Evolutionary conservation across 805 yeast species (phyloP).

Genomic region (Lipomyces lipofer): DNA sequence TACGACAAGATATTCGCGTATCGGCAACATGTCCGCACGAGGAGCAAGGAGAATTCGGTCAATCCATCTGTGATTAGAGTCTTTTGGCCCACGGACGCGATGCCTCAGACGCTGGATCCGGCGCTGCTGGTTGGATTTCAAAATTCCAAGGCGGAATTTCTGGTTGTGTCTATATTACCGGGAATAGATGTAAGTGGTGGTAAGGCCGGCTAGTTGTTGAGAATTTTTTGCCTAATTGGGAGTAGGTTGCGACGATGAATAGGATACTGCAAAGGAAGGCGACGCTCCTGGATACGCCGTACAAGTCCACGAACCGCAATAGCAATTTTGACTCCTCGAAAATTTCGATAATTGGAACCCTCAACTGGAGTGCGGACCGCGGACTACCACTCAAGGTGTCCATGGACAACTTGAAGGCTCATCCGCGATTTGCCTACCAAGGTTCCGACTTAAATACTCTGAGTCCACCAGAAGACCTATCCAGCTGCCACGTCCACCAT

Average conservation of each 20-base stretch:
- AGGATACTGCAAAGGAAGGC: not conserved
- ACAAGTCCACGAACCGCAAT: not conserved
- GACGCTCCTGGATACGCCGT: not conserved
- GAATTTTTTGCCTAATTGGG: too few relatives aligned
- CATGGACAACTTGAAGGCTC: not conserved
- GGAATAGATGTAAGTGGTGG: not conserved
- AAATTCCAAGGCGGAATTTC: conserved; percentile 27
- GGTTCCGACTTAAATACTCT: too few relatives aligned
- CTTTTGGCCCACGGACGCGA: conserved; percentile 33
- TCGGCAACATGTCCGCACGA: not conserved
- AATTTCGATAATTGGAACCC: conserved; percentile 24
- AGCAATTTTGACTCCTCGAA: conserved; percentile 11
- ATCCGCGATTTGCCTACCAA: conserved; percentile 12
- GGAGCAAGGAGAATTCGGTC: not conserved
- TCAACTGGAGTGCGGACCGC: conserved; percentile 3
- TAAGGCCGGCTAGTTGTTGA: too few relatives aligned
- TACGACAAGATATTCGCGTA: conserved; percentile 15
- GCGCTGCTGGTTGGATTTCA: conserved; percentile 32
- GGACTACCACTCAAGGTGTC: conserved; percentile 9
- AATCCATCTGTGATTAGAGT: conserved; percentile 15
- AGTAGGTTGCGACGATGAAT: not conserved
- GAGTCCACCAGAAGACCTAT: too few relatives aligned
- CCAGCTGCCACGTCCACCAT: too few relatives aligned
- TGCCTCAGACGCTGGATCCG: not conserved
- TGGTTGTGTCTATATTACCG: conserved; percentile 16